phyloP scores from a whole-genome alignment of 768 basidiomycete species.

The Amanita muscaria region DNA sequence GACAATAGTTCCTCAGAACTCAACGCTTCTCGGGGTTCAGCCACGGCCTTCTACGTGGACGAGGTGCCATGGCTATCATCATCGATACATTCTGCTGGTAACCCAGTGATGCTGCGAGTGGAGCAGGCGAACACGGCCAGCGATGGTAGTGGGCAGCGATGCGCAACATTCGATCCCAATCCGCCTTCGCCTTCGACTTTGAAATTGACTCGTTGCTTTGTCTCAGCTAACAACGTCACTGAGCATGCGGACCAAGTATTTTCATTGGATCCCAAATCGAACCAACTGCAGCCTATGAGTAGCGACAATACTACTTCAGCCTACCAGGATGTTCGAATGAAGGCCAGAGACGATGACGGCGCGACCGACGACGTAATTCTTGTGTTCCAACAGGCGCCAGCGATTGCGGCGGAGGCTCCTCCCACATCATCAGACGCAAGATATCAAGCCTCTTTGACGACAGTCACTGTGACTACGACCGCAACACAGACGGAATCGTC shows the following conservation, averaged over 20 bases:
- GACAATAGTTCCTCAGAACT: neutral
- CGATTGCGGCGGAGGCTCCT: neutral
- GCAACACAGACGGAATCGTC: neutral
- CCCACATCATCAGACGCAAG: neutral
- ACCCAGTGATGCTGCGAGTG: too few species aligned
- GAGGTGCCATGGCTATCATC: neutral
- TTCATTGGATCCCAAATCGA: slow-evolving; percentile 39
- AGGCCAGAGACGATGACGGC: too few species aligned
- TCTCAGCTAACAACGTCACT: neutral
- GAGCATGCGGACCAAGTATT: slow-evolving; percentile 49
- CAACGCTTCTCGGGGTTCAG: neutral
- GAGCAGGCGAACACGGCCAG: too few species aligned
- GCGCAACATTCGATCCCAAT: slow-evolving; percentile 53
- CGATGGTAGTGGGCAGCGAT: too few species aligned
- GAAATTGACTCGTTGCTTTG: slow-evolving; percentile 36
- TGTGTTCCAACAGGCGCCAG: neutral
- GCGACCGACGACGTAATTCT: too few species aligned
- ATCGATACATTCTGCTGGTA: neutral
- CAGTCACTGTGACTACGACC: slow-evolving; percentile 6
- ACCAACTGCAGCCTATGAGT: slow-evolving; percentile 49
- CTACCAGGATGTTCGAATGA: neutral
- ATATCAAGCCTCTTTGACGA: neutral
- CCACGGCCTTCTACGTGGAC: neutral
- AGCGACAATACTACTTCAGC: too few species aligned
- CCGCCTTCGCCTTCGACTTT: slow-evolving; percentile 42